phyloP scores from a whole-genome alignment of 495 filamentous ascomycete species.

The Cairneyella variabilis region DNA sequence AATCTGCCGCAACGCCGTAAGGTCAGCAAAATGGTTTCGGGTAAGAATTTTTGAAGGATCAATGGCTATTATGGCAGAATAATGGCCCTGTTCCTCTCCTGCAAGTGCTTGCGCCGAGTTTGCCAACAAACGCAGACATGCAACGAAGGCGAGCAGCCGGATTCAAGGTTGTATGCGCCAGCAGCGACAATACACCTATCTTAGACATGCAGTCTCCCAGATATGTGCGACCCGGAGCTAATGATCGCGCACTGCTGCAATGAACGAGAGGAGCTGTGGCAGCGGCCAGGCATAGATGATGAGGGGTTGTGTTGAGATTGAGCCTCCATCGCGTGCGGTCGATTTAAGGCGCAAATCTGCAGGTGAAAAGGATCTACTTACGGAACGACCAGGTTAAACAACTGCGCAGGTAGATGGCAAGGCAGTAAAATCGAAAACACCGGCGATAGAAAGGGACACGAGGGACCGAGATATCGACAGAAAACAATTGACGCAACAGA shows the following conservation, averaged over 20 bases:
- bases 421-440: constrained; percentile 26
- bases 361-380: constrained; percentile 26
- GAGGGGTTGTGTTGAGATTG: constrained; percentile 24
- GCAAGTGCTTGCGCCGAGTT: constrained; percentile 14
- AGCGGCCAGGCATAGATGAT: constrained; percentile 2
- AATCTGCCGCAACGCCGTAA: constrained; percentile 21
- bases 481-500: constrained; percentile 28
- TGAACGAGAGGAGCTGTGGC: constrained; percentile 1
- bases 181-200: constrained; percentile 16
- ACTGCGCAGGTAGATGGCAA: constrained; percentile 19
- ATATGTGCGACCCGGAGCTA: constrained; percentile 12
- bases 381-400: constrained; percentile 21
- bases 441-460: constrained; percentile 28
- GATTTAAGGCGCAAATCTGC: constrained; percentile 24
- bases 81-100: constrained; percentile 1
- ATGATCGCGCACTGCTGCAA: constrained; percentile 1
- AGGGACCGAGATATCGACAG: constrained; percentile 29
- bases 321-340: constrained; percentile 24
- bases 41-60: background rate
- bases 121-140: constrained; percentile 26
- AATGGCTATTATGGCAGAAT: constrained; percentile 3
- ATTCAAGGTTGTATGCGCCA: constrained; percentile 23
- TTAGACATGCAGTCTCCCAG: constrained; percentile 19
- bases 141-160: constrained; percentile 16
- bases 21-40: constrained; percentile 19